phyloP scores from a whole-genome alignment of 1,139 yeast species.

The Zygosaccharomyces pseudobailii region DNA sequence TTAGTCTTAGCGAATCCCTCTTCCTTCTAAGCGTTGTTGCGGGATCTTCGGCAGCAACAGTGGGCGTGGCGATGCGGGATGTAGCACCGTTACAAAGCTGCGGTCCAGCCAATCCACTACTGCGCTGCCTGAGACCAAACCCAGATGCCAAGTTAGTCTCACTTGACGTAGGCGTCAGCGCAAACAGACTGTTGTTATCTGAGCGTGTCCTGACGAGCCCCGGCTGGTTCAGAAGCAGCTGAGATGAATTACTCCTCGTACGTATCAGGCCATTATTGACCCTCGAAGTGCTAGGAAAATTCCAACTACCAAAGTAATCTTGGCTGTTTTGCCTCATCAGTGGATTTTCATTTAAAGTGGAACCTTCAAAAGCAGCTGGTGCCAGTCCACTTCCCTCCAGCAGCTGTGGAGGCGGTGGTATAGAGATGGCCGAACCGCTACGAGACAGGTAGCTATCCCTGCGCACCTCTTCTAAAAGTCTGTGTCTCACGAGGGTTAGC shows the following conservation, averaged over 20 bases:
- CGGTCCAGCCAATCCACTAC: slow-evolving; percentile 1
- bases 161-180: slow-evolving; percentile 19
- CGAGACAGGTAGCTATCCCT: slow-evolving; percentile 28
- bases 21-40: slow-evolving; percentile 10
- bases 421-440: slow-evolving; percentile 22
- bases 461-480: slow-evolving; percentile 27
- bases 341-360: slow-evolving; percentile 7
- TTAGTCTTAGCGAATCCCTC: slow-evolving; percentile 11
- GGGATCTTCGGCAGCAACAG: slow-evolving; percentile 9
- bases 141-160: slow-evolving; percentile 9
- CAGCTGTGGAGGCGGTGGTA: slow-evolving; percentile 17
- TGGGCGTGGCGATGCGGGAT: slow-evolving; percentile 7
- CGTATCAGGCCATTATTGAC: slow-evolving; percentile 9
- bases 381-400: slow-evolving; percentile 10
- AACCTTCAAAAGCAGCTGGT: slow-evolving; percentile 6
- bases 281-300: slow-evolving; percentile 4
- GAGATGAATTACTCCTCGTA: slow-evolving; percentile 14
- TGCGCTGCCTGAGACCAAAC: slow-evolving; percentile 3
- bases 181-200: slow-evolving; percentile 16
- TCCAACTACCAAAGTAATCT: slow-evolving; percentile 14
- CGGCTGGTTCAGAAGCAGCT: slow-evolving; percentile 6
- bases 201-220: slow-evolving; percentile 16
- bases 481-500: slow-evolving; percentile 26
- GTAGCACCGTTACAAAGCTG: background rate
- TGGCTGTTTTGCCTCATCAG: slow-evolving; percentile 3